Percentiles rank a stretch among this genome's conserved stretches.
phyloP scores from a whole-genome alignment of 164 flowering plant species.

The Kingdonia uniflora region DNA sequence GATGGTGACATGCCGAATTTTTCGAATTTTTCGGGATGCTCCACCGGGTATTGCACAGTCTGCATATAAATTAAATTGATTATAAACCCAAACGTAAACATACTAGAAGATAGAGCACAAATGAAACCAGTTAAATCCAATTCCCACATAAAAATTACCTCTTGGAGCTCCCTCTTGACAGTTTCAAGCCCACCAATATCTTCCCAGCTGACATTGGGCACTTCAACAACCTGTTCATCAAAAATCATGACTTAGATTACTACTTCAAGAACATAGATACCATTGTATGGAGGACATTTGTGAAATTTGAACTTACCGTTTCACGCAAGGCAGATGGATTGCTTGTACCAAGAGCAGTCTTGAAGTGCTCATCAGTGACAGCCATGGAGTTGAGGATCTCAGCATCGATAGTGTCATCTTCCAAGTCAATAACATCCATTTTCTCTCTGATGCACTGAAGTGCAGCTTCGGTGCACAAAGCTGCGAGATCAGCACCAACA shows the following conservation, averaged over 20 bases:
- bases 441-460: conserved; percentile 74
- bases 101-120: background rate
- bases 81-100: background rate
- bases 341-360: conserved; percentile 67
- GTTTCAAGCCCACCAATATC: conserved; percentile 79
- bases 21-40: conserved; percentile 79
- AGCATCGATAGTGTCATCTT: conserved; percentile 71
- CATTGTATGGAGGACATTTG: background rate
- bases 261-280: background rate
- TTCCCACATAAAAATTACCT: conserved; percentile 27
- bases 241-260: background rate
- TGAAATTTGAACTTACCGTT: conserved; percentile 5
- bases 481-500: conserved; percentile 77
- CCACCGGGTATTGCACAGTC: conserved; percentile 85
- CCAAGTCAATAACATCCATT: conserved; percentile 77
- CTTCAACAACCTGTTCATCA: conserved; percentile 60
- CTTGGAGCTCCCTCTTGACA: conserved; percentile 79
- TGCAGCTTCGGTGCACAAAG: conserved; percentile 70
- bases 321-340: conserved; percentile 67
- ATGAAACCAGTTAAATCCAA: background rate
- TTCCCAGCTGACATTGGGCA: conserved; percentile 67
- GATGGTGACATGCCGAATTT: conserved; percentile 82
- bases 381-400: conserved; percentile 76
- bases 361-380: conserved; percentile 61
- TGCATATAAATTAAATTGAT: conserved; percentile 10